Evolutionary conservation across 805 yeast species (phyloP).

Genomic region (Lipomyces yamanashiensis): DNA sequence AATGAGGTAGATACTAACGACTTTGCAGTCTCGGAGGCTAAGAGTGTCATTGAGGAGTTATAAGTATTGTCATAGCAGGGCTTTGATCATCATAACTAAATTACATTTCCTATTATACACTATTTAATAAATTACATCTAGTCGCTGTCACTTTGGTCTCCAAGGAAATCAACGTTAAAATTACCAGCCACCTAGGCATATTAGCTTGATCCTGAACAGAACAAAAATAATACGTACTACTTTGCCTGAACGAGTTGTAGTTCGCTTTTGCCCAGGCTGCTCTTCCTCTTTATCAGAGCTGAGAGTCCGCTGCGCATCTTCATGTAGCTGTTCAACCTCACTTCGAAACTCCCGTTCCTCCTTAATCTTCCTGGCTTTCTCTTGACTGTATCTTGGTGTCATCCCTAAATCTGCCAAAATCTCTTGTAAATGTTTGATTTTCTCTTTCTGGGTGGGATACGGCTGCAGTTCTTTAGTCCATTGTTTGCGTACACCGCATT

Average conservation of each 20-base stretch:
- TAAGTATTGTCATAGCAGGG: slow-evolving; percentile 16
- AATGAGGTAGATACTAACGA: not conserved
- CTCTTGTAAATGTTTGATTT: slow-evolving; percentile 33
- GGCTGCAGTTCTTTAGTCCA: slow-evolving; percentile 40
- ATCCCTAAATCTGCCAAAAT: slow-evolving; percentile 39
- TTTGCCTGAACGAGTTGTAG: too few species aligned
- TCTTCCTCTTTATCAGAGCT: slow-evolving; percentile 16
- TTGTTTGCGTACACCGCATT: slow-evolving; percentile 41
- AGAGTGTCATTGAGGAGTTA: slow-evolving; percentile 40
- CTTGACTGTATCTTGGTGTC: slow-evolving; percentile 41
- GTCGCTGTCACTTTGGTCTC: slow-evolving; percentile 32
- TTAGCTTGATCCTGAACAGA: not conserved
- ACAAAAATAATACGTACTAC: not conserved
- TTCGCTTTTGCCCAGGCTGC: not conserved
- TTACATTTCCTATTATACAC: not conserved
- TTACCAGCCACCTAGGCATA: slow-evolving; percentile 20
- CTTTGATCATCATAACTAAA: not conserved
- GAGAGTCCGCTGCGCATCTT: slow-evolving; percentile 27
- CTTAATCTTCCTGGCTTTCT: slow-evolving; percentile 40
- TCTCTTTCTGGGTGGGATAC: slow-evolving; percentile 30
- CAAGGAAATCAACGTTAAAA: slow-evolving; percentile 29
- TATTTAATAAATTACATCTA: not conserved
- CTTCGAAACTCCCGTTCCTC: slow-evolving; percentile 38
- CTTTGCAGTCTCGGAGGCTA: slow-evolving; percentile 22
- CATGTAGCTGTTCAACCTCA: slow-evolving; percentile 38